Base-by-base conservation (phyloP, 2,329 filamentous ascomycete species). In the Neonectria hederae region DNA sequence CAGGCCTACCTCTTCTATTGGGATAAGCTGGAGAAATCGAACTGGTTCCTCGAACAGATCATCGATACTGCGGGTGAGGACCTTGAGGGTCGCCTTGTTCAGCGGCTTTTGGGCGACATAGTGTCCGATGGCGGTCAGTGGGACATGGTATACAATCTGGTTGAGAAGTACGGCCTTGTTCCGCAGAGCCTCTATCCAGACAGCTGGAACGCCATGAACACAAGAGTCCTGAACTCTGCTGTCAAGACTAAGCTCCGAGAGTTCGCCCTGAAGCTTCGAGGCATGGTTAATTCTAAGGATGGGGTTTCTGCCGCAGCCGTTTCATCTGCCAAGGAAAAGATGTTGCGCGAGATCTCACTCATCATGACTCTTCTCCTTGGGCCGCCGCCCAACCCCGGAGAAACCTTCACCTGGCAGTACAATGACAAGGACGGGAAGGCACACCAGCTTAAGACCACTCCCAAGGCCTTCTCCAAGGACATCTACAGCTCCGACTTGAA, bases 21-120 rank as follows among this genome's bases (percentile, higher is more conserved):
- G 90, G 94, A 97, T 78, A 97, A 97, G 81, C 87, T 97, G 21
- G 94, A 97, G 79, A 97, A 97, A 79, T 86, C 91, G 9, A 97
- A 97, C 78, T 97, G 87, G 83, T 97, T 97, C 81, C 85, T 97
- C 19, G 93, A 97, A 79, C 91, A 92, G 73, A 87, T 95, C 65
- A 86, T 97, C 59, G 89, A 92, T 67, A 97, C 93, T 0, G 85
- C 87, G 0, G 82, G 83, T 55, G 85, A 93, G 71, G 88, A 90
- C 35, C 83, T 97, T 1, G 92, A 94, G 69, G 86, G 89, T 22
- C 83, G 94, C 10, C 80, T 97, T 4, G 84, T 97, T 3, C 90
- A 94, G 76, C 86, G 85, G 4, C 80, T 97, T 4, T 82, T 95
- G 28, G 80, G 82, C 0, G 84, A 87, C 22, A 90, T 93, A 0